These are phyloP conservation scores for Salvia miltiorrhiza DNA, from an alignment of 257 asterid species.

Conservation along the genomic window DNA sequence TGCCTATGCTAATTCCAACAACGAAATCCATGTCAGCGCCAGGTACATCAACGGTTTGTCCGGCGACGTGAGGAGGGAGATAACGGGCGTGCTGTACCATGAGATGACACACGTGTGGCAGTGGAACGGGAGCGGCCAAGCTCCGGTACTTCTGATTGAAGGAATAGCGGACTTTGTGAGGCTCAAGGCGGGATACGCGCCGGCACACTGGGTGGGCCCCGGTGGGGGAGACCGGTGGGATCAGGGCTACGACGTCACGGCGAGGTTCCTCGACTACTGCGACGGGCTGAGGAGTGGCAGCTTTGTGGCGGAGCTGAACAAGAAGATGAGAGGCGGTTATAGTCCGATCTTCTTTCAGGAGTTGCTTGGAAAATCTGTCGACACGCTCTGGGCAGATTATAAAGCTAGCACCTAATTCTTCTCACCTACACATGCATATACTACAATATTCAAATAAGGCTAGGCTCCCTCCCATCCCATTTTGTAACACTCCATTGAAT, in stretches of 20 bases:
- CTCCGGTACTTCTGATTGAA: slow-evolving; percentile 41
- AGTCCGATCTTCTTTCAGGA: slow-evolving; percentile 38
- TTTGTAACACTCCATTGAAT: too few relatives aligned
- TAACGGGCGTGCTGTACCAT: slow-evolving; percentile 57
- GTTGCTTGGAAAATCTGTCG: slow-evolving; percentile 48
- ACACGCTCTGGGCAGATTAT: slow-evolving; percentile 62
- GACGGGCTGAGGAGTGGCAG: slow-evolving; percentile 32
- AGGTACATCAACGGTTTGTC: slow-evolving; percentile 38
- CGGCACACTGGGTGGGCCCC: slow-evolving; percentile 57
- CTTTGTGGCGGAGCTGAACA: slow-evolving; percentile 57
- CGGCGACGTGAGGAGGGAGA: slow-evolving; percentile 38
- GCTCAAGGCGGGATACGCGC: slow-evolving; percentile 46
- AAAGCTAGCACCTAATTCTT: slow-evolving; percentile 32
- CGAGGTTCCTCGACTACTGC: slow-evolving; percentile 58
- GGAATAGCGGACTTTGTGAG: slow-evolving; percentile 63
- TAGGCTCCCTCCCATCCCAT: too few relatives aligned
- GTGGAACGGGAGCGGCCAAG: slow-evolving; percentile 53
- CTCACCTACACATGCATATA: too few relatives aligned
- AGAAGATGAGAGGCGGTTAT: slow-evolving; percentile 54
- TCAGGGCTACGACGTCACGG: slow-evolving; percentile 62
- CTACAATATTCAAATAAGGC: background rate
- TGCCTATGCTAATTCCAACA: slow-evolving; percentile 31
- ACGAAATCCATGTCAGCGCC: slow-evolving; percentile 50
- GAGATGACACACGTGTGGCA: slow-evolving; percentile 68
- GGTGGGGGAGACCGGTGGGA: slow-evolving; percentile 63